These are phyloP conservation scores for Pseudevernia furfuracea DNA, from an alignment of 495 filamentous ascomycete species.

Conservation along the genomic window DNA sequence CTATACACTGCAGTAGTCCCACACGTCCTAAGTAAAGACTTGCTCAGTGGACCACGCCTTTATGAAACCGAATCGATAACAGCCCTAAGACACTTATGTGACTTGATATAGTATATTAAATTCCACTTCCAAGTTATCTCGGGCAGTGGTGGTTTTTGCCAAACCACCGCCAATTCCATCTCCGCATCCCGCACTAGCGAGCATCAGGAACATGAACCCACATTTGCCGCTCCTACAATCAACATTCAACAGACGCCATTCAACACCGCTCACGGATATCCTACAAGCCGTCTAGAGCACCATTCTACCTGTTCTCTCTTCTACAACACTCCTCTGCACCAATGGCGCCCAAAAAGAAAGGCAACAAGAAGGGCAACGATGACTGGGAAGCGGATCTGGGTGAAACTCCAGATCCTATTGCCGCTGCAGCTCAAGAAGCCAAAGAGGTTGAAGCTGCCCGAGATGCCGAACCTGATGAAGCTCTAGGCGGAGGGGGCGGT, in stretches of 20 bases:
- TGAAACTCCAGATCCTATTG: constrained; percentile 52
- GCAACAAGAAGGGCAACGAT: constrained; percentile 76
- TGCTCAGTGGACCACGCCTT: not conserved
- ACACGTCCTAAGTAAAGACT: not conserved
- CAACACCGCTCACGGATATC: not conserved
- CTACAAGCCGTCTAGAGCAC: not conserved
- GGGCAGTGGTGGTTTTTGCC: not conserved
- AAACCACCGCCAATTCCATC: not conserved
- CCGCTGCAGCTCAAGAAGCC: constrained; percentile 41
- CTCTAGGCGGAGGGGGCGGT: constrained; percentile 53
- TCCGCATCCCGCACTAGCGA: constrained; percentile 11
- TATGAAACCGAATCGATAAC: not conserved
- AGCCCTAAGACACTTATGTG: not conserved
- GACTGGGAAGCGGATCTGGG: constrained; percentile 97
- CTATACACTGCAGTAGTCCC: not conserved
- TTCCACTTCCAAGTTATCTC: not conserved
- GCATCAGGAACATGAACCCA: constrained; percentile 7
- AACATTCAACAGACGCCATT: not conserved
- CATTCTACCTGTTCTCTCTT: not conserved
- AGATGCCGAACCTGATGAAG: constrained; percentile 40
- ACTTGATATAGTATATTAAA: not conserved
- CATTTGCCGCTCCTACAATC: constrained; percentile 1
- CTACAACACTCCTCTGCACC: no score
- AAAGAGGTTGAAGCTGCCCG: constrained; percentile 41
- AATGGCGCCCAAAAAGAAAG: constrained; percentile 95